Base-by-base conservation (phyloP, 176 grass and related monocot genomes). In the Puccinellia tenuiflora region DNA sequence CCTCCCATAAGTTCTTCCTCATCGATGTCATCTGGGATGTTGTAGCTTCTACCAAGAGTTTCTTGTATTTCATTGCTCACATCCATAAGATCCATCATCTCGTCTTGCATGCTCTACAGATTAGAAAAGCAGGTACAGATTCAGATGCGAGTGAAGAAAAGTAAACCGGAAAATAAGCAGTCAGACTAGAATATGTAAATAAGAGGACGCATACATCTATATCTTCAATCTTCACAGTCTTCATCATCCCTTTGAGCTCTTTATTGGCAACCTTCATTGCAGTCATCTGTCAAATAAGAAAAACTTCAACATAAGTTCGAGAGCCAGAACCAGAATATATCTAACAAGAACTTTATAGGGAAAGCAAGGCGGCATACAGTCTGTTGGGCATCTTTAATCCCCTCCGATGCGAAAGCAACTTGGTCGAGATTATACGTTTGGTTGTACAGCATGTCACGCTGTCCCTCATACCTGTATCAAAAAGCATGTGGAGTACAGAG, bases 81-180 rank as follows among this genome's bases (percentile, higher is more conserved):
- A 25, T 98, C 96, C 92, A 98, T 95, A 79, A 99, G 85, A 87
- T 99, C 96, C 91, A 99, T 90, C 96, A 99, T 99, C 80, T 99
- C 91, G 7, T 99, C 96, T 98, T 96, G 96, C 96, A 98, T 96
- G 83, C 93, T 98, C 96, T 98, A 11, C 54, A 63, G 54, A 77
- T 71, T 63, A 35, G 22, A 64, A 18, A 21, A 89, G 5, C 0
- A 21, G 12, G 17, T 17, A 42, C 1, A 33, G n/a, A 70, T 53
- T 89, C 14, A 85, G 24, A 81, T 85, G 42, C 14, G 30, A 26
- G 6, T 14, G 6, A 51, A 73, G 37, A 7, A 79, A 30, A 76
- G 13, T 6, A 59, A 39, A 50, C n/a, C 61, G 6, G 43, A 39
- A 81, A 63, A 52, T 51, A 77, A 68, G 53, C 17, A 80, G 47